Base-by-base conservation (phyloP, 1,139 yeast species). In the Kazachstania sp. region DNA sequence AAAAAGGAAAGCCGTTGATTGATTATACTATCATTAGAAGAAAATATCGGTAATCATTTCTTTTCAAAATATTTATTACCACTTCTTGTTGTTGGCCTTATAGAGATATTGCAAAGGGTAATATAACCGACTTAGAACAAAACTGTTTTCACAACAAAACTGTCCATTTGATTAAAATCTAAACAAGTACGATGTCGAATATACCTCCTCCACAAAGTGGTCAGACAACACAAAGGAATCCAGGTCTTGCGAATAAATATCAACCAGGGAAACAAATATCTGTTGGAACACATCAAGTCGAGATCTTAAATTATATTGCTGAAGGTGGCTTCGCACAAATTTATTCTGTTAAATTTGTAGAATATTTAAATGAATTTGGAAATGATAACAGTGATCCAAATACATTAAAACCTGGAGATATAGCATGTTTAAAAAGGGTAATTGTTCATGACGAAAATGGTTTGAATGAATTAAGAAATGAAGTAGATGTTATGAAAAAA, bases 401-500 rank as follows among this genome's bases (percentile, higher is more conserved):
- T 15, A 23, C 43, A 1, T 39, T 61, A 52, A 54, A 56, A 44
- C 53, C 46, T 13, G 70, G 74, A 4, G 68, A 70, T 16, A 59
- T 74, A 1, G 90, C 83, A 1, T 84, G 94, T 65, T 71, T 85
- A 63, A 85, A 85, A 60, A 68, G 92, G 52, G 94, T 84, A 12
- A 77, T 76, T 15, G 90, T 83, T 4, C 87, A 88, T 18, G 82
- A 79, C 61, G 85, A 84, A 59, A 73, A 75, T 63, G 83, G 84
- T 31, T 70, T 85, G 59, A 77, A 78, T 53, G 77, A 79, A 44
- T 70, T 85, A 52, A 68, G 94, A 47, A 86, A 83, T 51, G 95
- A 85, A 61, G 94, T 85, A 6, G 92, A 83, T 55, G 86, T 87
- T 12, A 85, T 85, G 95, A 86, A 88, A 64, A 74, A 94, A 43